These are phyloP conservation scores for Elongisporangium undulatum DNA, from an alignment of 352 stramenopile genomes.

Conservation along the genomic window DNA sequence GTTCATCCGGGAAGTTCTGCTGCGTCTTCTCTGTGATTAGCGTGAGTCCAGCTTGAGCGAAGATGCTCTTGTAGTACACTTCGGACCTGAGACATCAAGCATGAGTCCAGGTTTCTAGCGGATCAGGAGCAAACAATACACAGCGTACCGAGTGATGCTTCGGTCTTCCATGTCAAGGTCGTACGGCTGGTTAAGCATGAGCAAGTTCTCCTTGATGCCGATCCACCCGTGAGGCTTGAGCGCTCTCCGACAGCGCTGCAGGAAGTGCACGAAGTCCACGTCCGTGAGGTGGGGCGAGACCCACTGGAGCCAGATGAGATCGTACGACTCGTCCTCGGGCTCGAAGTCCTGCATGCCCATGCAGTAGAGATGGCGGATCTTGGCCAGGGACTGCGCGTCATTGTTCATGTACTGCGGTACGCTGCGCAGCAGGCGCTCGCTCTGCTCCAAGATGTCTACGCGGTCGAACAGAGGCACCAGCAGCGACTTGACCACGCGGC, in stretches of 20 bases:
- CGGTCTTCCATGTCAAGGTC: constrained; percentile 93
- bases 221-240: constrained; percentile 55
- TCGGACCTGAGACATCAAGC: constrained; percentile 28
- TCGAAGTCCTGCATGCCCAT: constrained; percentile 91
- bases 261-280: constrained; percentile 90
- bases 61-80: constrained; percentile 91
- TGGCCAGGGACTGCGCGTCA: constrained; percentile 17
- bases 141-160: constrained; percentile 84
- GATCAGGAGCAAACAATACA: not conserved
- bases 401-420: constrained; percentile 87
- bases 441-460: constrained; percentile 95
- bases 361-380: constrained; percentile 83
- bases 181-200: constrained; percentile 69
- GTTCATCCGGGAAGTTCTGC: constrained; percentile 91
- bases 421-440: constrained; percentile 83
- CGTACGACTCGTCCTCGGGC: constrained; percentile 69
- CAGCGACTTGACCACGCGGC: constrained; percentile 93
- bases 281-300: constrained; percentile 95
- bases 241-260: constrained; percentile 84
- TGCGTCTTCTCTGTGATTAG: constrained; percentile 84
- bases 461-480: constrained; percentile 84
- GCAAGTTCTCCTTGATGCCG: constrained; percentile 91
- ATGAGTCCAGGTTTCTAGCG: not conserved
- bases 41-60: constrained; percentile 86
- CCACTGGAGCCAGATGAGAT: constrained; percentile 98